Evolutionary conservation across 1,284 basidiomycete species (phyloP), one percentile per base, ranked within the genome.

Genomic region (Sphaerobolus stellatus): DNA sequence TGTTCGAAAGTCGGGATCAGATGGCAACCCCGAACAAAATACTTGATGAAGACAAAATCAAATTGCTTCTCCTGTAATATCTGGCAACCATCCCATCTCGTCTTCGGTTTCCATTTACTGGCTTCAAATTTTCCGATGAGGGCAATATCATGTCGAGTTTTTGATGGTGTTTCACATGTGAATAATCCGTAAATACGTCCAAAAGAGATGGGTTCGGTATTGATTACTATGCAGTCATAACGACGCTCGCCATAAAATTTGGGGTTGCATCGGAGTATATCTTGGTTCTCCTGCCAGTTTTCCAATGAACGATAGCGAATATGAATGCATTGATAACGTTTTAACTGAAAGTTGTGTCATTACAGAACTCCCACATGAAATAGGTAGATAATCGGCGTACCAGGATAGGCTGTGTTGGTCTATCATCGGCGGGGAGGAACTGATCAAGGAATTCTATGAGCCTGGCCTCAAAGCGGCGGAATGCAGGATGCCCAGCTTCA

Each of bases 241-340:
- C 62, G 58, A 3, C 8, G 14, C 4, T 47, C 24, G 3, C 55
- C 38, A 49, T 64, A 62, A 48, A 66, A 68, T 9, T 52, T 40
- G 11, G 58, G 49, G 44, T 66, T 67, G 50, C 64, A 67, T 18
- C 62, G 54, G 30, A 68, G 27, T 18, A 67, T 65, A 48, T 67
- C 63, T 5, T 46, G 54, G 8, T 45, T 58, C 25, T 58, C 57
- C 2, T 55, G 61, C 63, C 64, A 67, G 47, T 67, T 61, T 43
- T 66, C 64, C 3, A 58, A 34, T 1, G 66, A 68, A 43, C 64
- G 41, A 27, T 43, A 43, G 3, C 41, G 41, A 13, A 43, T 20
- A 22, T 43, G 28, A 43, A 43, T 20, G 28, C 41, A 43, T 43
- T 43, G 11, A 43, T 43, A 43, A 4, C 6, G 41, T 14, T 14